Percentiles rank a stretch among this genome's conserved stretches.
phyloP scores from a whole-genome alignment of 768 basidiomycete species.

The Rickenella mellea region DNA sequence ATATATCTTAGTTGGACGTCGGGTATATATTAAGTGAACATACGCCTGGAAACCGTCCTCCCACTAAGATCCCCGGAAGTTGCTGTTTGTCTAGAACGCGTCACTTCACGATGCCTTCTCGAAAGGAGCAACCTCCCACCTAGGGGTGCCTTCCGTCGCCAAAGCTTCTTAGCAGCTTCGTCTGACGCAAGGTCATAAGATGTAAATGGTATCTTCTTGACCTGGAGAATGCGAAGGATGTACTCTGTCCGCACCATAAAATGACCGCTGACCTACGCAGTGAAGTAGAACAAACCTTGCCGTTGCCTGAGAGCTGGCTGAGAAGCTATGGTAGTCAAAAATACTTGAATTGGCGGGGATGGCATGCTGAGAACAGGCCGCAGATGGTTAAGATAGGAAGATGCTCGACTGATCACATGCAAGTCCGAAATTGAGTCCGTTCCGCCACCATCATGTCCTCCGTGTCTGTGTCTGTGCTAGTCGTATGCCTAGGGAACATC shows the following conservation, averaged over 20 bases:
- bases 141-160: constrained; percentile 72
- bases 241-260: constrained; percentile 45
- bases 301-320: constrained; percentile 69
- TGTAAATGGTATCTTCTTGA: constrained; percentile 75
- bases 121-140: constrained; percentile 26
- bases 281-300: constrained; percentile 43
- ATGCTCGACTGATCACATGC: too few species aligned
- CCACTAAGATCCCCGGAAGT: constrained; percentile 75
- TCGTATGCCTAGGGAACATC: constrained; percentile 80
- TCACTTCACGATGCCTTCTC: constrained; percentile 3
- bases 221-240: constrained; percentile 70
- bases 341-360: constrained; percentile 76
- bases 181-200: constrained; percentile 84
- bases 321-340: constrained; percentile 83
- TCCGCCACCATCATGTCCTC: too few species aligned
- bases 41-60: constrained; percentile 69
- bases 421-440: too few species aligned
- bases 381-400: background rate
- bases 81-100: constrained; percentile 61
- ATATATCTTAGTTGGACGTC: background rate
- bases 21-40: constrained; percentile 18
- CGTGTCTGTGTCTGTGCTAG: constrained; percentile 36
- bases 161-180: constrained; percentile 67
- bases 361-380: constrained; percentile 33
- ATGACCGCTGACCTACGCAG: background rate